phyloP scores from a whole-genome alignment of 2,329 filamentous ascomycete species.

The Phialemonium atrogriseum region DNA sequence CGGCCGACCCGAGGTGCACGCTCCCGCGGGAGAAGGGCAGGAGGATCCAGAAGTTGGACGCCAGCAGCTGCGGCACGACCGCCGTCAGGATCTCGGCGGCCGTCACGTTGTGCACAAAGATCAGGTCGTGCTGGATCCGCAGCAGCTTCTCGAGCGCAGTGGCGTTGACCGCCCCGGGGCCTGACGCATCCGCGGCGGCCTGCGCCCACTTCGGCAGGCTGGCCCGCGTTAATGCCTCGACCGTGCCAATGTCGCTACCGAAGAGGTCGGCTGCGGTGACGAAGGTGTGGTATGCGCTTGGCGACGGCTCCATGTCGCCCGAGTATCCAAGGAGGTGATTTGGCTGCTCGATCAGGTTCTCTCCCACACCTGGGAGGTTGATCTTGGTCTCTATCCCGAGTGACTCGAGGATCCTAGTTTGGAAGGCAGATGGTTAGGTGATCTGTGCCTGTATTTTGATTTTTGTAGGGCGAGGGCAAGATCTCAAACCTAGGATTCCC shows the following conservation, averaged over 20 bases:
- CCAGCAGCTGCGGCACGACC: neutral
- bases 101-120: slow-evolving; percentile 36
- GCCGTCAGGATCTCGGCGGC: slow-evolving; percentile 33
- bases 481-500: slow-evolving; percentile 25
- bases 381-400: slow-evolving; percentile 27
- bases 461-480: no score
- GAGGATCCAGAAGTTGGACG: slow-evolving; percentile 27
- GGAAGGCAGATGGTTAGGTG: no score
- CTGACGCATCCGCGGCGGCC: slow-evolving; percentile 16
- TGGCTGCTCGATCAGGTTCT: slow-evolving; percentile 33
- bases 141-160: slow-evolving; percentile 24
- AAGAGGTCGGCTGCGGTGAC: slow-evolving; percentile 25
- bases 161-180: slow-evolving; percentile 15
- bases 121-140: slow-evolving; percentile 35
- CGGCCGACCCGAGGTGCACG: slow-evolving; percentile 28
- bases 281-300: no score
- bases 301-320: no score
- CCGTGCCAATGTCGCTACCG: slow-evolving; percentile 13
- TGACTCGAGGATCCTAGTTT: slow-evolving; percentile 21
- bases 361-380: slow-evolving; percentile 35
- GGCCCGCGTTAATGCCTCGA: slow-evolving; percentile 16
- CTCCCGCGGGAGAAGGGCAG: slow-evolving; percentile 31
- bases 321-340: slow-evolving; percentile 18
- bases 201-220: slow-evolving; percentile 22
- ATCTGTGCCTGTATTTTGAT: no score